Conservation (phyloP, 2,329 filamentous ascomycete species). For the Cercospora beticola region DNA sequence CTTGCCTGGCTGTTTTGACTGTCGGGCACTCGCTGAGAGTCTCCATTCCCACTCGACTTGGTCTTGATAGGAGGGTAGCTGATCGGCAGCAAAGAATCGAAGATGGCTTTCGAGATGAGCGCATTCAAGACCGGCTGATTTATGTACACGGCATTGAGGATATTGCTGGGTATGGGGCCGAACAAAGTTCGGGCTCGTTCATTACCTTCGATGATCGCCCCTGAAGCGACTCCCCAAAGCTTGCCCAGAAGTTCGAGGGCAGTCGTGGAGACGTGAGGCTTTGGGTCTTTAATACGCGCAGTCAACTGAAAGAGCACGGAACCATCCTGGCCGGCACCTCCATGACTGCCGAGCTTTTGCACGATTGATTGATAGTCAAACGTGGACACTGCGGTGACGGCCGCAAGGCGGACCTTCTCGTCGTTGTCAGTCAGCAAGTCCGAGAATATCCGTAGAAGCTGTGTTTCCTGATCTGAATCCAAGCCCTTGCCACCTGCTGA, state of each 20-base stretch:
- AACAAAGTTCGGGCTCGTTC: constrained; percentile 74
- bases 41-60: constrained; percentile 48
- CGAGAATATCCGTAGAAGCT: constrained; percentile 67
- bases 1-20: constrained; percentile 49
- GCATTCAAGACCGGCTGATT: constrained; percentile 86
- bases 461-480: constrained; percentile 75
- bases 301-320: constrained; percentile 80
- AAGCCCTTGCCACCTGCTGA: constrained; percentile 87
- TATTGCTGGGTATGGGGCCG: constrained; percentile 76
- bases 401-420: constrained; percentile 84
- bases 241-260: constrained; percentile 81
- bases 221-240: constrained; percentile 90
- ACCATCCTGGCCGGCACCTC: constrained; percentile 70
- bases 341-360: constrained; percentile 73
- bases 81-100: constrained; percentile 86
- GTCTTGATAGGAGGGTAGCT: constrained; percentile 72
- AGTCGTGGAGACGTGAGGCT: constrained; percentile 75
- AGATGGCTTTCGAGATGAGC: constrained; percentile 78
- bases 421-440: constrained; percentile 85
- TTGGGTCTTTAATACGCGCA: constrained; percentile 85
- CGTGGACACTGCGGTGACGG: constrained; percentile 77
- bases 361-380: constrained; percentile 81
- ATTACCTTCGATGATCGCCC: constrained; percentile 80
- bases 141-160: constrained; percentile 85
- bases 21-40: constrained; percentile 62